Percentiles rank a stretch among this genome's conserved stretches.
Evolutionary conservation across 768 basidiomycete species (phyloP).

Genomic region (Clathrus columnatus): DNA sequence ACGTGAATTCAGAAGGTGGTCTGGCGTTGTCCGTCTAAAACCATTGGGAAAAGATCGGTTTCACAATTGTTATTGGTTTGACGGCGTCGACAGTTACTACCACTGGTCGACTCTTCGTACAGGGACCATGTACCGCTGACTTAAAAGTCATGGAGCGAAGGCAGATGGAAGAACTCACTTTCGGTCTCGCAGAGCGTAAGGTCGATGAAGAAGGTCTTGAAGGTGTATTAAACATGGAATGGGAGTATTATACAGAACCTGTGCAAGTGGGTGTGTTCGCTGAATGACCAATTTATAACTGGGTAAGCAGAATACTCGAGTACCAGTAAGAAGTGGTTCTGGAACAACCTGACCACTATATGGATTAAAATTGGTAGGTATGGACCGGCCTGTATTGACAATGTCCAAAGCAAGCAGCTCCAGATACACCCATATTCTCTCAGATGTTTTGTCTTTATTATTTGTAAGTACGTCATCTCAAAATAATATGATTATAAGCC

Average conservation of each 20-base stretch:
- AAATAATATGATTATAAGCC: no score
- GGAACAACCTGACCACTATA: no score
- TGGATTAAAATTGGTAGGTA: no score
- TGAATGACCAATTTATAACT: no score
- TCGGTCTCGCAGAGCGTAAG: slow-evolving; percentile 47
- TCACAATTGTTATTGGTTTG: slow-evolving; percentile 93
- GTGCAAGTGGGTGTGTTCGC: slow-evolving; percentile 60
- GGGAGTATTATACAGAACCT: slow-evolving; percentile 82
- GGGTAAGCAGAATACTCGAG: no score
- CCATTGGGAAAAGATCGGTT: slow-evolving; percentile 90
- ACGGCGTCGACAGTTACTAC: slow-evolving; percentile 87
- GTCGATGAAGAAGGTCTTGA: slow-evolving; percentile 62
- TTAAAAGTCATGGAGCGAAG: slow-evolving; percentile 56
- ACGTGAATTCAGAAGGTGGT: slow-evolving; percentile 85
- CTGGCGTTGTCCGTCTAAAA: slow-evolving; percentile 78
- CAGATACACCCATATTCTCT: no score
- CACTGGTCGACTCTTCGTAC: slow-evolving; percentile 84
- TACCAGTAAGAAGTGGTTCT: no score
- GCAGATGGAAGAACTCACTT: slow-evolving; percentile 34
- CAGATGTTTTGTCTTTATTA: no score
- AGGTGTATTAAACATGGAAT: slow-evolving; percentile 65
- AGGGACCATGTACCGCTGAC: slow-evolving; percentile 84
- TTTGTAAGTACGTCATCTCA: no score
- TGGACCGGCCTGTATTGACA: no score
- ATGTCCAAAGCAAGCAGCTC: no score